Evolutionary conservation across 1,139 yeast genomes (phyloP), one percentile per base, ranked within the genome.

Genomic region (Nadsonia commutata): DNA sequence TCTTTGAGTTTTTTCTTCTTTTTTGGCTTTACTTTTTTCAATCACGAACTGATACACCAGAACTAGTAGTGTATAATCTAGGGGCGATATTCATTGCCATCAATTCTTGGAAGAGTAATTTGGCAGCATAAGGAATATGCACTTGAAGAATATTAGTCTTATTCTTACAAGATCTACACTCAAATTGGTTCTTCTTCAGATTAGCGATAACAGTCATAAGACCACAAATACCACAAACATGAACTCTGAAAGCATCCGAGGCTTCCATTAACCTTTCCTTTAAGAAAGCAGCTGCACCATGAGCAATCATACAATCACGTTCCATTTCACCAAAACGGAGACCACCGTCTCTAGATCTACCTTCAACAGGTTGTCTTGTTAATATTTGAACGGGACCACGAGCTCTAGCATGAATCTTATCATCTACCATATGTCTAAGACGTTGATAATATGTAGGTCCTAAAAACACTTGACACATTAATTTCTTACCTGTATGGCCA

Each of bases 221-320:
- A 43, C 99, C 98, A 71, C 98, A 90, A 56, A 85, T 76, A 57
- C 98, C 98, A 70, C 99, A 90, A 27, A 93, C 81, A 61, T 93
- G 98, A 39, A 93, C 97, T 65, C 97, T 76, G 70, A 90, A 90
- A 2, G 97, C 96, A 69, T 90, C 99, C 0, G 97, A 86, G 2
- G 96, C 96, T 64, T 90, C 98, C 96, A 90, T 88, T 63, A 90
- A 72, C 63, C 99, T 76, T 67, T 90, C 99, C 66, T 88, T 85
- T 66, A 90, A 74, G 70, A 90, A 90, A 7, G 96, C 94, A 1
- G 98, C 96, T 2, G 96, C 97, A 62, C 98, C 98, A 63, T 90
- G 97, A 3, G 98, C 98, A 72, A 90, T 90, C 95, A 93, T 90
- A 81, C 98, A 90, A 72, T 93, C 98, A 71, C 98, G 85, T 67